Conservation (phyloP, 192 early-diverging fungal genomes). For the Backusella luteola region DNA sequence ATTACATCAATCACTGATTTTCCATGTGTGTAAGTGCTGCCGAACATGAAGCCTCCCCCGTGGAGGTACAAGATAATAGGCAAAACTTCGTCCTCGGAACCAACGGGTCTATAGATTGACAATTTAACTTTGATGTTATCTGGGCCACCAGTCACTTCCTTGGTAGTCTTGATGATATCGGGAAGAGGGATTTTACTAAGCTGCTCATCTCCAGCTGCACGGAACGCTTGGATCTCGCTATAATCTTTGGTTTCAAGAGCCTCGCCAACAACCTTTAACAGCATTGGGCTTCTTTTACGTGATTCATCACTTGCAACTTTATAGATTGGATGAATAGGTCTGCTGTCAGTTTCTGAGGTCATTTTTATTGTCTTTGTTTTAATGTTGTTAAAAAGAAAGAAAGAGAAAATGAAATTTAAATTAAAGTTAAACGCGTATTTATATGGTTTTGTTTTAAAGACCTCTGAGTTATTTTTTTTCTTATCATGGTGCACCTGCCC, state of each 20-base stretch:
- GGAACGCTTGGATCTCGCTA: background rate
- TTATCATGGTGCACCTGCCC: too few species aligned
- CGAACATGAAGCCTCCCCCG: background rate
- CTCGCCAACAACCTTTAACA: background rate
- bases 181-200: background rate
- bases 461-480: too few species aligned
- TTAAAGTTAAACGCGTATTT: too few species aligned
- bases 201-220: background rate
- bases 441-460: too few species aligned
- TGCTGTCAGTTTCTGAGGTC: too few species aligned
- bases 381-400: too few species aligned
- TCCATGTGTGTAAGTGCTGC: background rate
- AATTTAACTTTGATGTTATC: background rate
- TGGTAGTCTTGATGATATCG: background rate
- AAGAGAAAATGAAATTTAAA: too few species aligned
- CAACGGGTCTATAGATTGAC: background rate
- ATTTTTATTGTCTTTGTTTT: too few species aligned
- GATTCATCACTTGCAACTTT: background rate
- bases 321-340: background rate
- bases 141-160: background rate
- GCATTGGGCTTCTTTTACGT: background rate
- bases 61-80: background rate
- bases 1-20: background rate
- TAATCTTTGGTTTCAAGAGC: background rate
- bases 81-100: background rate